A percentile compares a stretch with the other conserved stretches of the same genome.
phyloP scores from a whole-genome alignment of 78 protist species.

The Paulinella micropora region DNA sequence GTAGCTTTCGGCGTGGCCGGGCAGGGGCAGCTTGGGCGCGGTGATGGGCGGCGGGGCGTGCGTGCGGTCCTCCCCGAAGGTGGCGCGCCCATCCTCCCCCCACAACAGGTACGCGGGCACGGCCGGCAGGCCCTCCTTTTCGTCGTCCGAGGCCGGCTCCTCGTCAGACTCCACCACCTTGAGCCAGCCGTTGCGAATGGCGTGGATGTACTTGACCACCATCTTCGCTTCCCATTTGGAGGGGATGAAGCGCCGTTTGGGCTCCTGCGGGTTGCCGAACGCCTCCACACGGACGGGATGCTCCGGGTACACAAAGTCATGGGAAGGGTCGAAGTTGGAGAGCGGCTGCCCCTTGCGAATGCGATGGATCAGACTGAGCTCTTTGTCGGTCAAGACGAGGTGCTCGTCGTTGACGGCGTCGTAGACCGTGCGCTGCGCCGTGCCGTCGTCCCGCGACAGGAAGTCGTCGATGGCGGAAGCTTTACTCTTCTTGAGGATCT shows the following conservation, averaged over 20 bases:
- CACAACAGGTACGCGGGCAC: no score
- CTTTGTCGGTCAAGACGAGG: conserved; percentile 51
- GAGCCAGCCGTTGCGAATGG: conserved; percentile 36
- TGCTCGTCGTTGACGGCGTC: conserved; percentile 56
- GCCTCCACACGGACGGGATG: neutral
- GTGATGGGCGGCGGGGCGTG: neutral
- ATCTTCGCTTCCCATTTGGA: conserved; percentile 47
- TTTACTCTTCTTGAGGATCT: neutral
- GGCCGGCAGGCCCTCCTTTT: no score
- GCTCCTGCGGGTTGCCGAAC: conserved; percentile 44
- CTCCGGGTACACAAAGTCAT: no score
- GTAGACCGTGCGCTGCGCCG: conserved; percentile 55
- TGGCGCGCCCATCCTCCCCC: no score
- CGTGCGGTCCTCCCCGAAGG: no score
- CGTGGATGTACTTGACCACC: conserved; percentile 42
- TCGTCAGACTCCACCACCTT: no score
- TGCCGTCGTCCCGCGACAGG: neutral
- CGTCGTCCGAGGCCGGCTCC: no score
- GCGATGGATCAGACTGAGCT: conserved; percentile 45
- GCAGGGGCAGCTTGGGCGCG: conserved; percentile 24
- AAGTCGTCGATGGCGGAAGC: neutral
- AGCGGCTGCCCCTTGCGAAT: conserved; percentile 32
- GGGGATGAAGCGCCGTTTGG: conserved; percentile 62
- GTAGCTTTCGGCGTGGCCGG: conserved; percentile 79
- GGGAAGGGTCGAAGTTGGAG: conserved; percentile 1